Conservation (phyloP, 202 grass and related monocot genomes). For the Eragrostis tef region DNA sequence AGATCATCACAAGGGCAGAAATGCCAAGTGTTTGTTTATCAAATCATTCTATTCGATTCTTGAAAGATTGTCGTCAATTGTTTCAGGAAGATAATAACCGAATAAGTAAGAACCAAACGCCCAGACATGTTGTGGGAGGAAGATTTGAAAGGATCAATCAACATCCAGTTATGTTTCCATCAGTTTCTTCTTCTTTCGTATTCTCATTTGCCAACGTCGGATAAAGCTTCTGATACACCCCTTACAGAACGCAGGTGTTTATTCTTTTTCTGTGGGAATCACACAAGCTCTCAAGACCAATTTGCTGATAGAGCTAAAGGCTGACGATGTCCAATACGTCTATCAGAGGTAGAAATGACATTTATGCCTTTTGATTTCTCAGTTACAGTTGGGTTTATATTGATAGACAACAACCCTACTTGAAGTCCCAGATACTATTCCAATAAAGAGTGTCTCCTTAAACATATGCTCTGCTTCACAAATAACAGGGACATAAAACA, state of each 20-base stretch:
- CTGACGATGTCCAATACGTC: conserved; percentile 79
- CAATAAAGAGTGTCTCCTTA: neutral
- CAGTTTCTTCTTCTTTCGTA: conserved; percentile 22
- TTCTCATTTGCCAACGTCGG: conserved; percentile 39
- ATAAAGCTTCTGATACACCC: conserved; percentile 38
- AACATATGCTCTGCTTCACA: conserved; percentile 2
- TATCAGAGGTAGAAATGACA: conserved; percentile 64
- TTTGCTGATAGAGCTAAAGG: conserved; percentile 78
- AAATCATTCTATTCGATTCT: conserved; percentile 25
- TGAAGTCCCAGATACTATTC: conserved; percentile 9
- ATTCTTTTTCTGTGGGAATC: conserved; percentile 80
- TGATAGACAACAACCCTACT: neutral
- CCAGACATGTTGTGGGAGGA: conserved; percentile 63
- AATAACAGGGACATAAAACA: neutral
- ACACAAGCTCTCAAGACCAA: conserved; percentile 69
- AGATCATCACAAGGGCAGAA: neutral
- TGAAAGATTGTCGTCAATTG: conserved; percentile 41
- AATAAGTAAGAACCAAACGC: conserved; percentile 55
- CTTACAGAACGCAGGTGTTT: conserved; percentile 67
- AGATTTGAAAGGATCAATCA: conserved; percentile 85
- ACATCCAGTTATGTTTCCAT: conserved; percentile 69
- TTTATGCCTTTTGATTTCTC: conserved; percentile 19
- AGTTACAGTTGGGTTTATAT: neutral
- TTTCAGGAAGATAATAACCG: conserved; percentile 65
- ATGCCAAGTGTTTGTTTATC: conserved; percentile 21